Base-by-base conservation (phyloP, 2,329 filamentous ascomycete species). In the Cytospora chrysosperma region DNA sequence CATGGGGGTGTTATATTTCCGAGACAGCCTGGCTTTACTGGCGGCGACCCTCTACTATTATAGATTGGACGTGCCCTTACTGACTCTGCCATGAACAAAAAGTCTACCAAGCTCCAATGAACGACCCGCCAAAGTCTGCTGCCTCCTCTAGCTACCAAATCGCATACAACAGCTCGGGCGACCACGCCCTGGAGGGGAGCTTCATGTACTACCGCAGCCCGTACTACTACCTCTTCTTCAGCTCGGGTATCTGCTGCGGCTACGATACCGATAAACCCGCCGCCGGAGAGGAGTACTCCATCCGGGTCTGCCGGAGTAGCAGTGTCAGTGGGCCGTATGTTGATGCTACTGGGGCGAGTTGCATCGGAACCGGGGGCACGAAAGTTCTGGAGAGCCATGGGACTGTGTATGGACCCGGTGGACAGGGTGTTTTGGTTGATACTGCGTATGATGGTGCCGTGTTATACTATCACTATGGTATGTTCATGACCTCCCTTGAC, bases 181-280 rank as follows among this genome's bases (percentile, higher is more conserved):
- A 72, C 2, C 82, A 84, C 65, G 77, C 82, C 0, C 76, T 81
- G 49, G 86, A 88, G 70, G 86, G 77, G 0, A 65, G 80, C 1
- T 86, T 78, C 64, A 76, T 88, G 68, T 84, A 82, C 67, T 76
- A 82, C 68, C 75, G 83, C 55, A 51, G 56, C 17, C 51, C 64
- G 12, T 87, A 82, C 69, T 88, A 85, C 70, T 89, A 88, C 69
- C 75, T 88, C 3, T 88, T 89, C 71, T 87, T 81, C 70, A 85
- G 81, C 8, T 77, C 74, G 1, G 87, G 87, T 0, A 77, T 77
- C 24, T 89, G 86, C 75, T 89, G 87, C 64, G 77, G 75, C 5
- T 86, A 84, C 66, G 80, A 87, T 67, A 73, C 70, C 0, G 75
- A 68, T 51, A 75, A 70, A 59, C 85, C 86, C 0, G 79, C 85